These are phyloP conservation scores for Nicotiana tabacum DNA, from an alignment of 257 asterid species.

Conservation along the genomic window DNA sequence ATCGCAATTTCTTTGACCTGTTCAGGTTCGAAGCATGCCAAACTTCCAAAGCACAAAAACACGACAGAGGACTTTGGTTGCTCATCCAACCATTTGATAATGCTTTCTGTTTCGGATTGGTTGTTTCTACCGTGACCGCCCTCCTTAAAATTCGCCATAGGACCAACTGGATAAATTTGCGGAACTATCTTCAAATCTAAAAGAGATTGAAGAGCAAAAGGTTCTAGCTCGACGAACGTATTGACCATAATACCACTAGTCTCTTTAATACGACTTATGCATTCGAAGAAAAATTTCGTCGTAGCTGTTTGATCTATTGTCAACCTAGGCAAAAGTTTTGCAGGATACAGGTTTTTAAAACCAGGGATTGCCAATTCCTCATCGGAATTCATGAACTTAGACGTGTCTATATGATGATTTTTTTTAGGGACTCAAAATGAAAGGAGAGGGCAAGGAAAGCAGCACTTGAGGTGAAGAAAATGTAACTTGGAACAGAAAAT, in stretches of 20 bases:
- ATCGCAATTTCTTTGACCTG: conserved; percentile 21
- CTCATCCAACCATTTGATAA: conserved; percentile 20
- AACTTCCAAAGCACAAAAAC: conserved; percentile 29
- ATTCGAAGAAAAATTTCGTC: neutral
- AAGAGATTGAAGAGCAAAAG: conserved; percentile 22
- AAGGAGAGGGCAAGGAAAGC: conserved; percentile 15
- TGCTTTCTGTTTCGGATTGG: neutral
- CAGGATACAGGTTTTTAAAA: conserved; percentile 23
- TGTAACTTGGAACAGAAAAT: conserved; percentile 30
- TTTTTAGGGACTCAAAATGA: conserved; percentile 4
- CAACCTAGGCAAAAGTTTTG: conserved; percentile 11
- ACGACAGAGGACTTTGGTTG: conserved; percentile 18
- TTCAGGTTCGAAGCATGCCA: conserved; percentile 11
- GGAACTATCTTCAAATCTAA: neutral
- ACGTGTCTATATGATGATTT: conserved; percentile 5
- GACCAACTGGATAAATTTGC: conserved; percentile 41
- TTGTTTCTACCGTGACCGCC: neutral
- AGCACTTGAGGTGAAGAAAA: conserved; percentile 31
- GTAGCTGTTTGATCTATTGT: conserved; percentile 8
- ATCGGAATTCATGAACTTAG: neutral
- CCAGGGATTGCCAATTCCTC: conserved; percentile 14
- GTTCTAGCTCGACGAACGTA: conserved; percentile 42
- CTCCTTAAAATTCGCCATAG: conserved; percentile 15
- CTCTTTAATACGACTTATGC: neutral
- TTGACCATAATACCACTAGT: conserved; percentile 37